These are phyloP conservation scores for Macrolepiota albuminosa DNA, from an alignment of 768 basidiomycete genomes.

Conservation along the genomic window DNA sequence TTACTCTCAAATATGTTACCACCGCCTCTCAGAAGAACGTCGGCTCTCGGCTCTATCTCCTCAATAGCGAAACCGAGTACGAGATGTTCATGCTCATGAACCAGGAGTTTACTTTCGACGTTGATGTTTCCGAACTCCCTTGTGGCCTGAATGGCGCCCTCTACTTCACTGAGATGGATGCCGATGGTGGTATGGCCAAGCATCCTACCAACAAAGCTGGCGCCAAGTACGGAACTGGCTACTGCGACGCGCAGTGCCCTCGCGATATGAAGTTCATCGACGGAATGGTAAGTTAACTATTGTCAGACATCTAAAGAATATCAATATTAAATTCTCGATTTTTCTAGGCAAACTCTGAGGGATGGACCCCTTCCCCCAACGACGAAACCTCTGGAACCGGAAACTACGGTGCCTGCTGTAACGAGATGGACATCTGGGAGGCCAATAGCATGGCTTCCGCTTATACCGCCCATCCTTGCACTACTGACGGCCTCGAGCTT, in stretches of 20 bases:
- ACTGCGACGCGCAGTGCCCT: constrained; percentile 46
- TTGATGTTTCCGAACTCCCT: constrained; percentile 52
- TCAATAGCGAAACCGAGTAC: constrained; percentile 42
- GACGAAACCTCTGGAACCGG: constrained; percentile 45
- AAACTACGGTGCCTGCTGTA: constrained; percentile 47
- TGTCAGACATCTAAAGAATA: neutral
- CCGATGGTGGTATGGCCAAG: constrained; percentile 1
- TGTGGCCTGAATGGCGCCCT: constrained; percentile 1
- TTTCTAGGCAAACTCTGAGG: constrained; percentile 40
- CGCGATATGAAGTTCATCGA: constrained; percentile 57
- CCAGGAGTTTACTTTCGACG: constrained; percentile 36
- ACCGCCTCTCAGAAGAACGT: constrained; percentile 29
- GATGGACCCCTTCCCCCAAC: constrained; percentile 33
- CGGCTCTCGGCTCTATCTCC: constrained; percentile 45
- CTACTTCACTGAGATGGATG: constrained; percentile 30
- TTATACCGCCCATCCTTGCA: constrained; percentile 50
- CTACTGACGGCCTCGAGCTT: constrained; percentile 30
- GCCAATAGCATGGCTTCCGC: constrained; percentile 49
- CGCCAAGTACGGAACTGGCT: constrained; percentile 2
- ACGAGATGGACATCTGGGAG: constrained; percentile 60
- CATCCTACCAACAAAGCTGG: neutral
- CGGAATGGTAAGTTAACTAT: constrained; percentile 35
- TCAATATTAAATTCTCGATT: neutral
- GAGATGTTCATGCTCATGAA: constrained; percentile 6
- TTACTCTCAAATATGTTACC: constrained; percentile 47